These are phyloP conservation scores for Venturia oleaginea DNA, from an alignment of 2,329 filamentous ascomycete species.

Conservation along the genomic window DNA sequence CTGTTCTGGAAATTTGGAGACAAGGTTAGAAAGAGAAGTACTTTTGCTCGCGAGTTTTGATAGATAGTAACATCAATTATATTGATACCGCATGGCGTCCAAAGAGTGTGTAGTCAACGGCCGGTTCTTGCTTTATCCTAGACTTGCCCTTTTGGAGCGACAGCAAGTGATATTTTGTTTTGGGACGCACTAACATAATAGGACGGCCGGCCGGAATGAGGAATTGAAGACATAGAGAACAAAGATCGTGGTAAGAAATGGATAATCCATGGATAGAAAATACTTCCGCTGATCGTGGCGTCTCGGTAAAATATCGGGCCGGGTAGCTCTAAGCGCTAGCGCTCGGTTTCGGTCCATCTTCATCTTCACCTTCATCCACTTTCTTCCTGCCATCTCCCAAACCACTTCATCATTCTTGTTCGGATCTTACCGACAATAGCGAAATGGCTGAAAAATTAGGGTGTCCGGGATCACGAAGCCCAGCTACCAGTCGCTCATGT, in stretches of 20 bases:
- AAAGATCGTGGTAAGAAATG: too few species aligned
- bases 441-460: too few species aligned
- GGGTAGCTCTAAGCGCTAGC: neutral
- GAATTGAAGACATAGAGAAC: too few species aligned
- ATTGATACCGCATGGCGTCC: neutral
- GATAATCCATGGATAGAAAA: too few species aligned
- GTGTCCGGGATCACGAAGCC: too few species aligned
- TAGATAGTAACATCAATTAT: neutral
- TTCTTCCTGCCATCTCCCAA: neutral
- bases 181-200: too few species aligned
- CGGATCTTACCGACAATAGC: too few species aligned
- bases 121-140: neutral
- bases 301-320: neutral
- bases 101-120: neutral
- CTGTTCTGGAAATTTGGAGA: constrained; percentile 28
- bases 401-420: neutral
- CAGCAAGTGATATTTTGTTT: too few species aligned
- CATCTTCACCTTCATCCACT: neutral
- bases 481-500: too few species aligned
- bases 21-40: constrained; percentile 9
- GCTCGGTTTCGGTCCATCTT: neutral
- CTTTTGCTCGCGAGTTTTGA: neutral
- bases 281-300: neutral
- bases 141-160: too few species aligned
- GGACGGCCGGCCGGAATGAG: too few species aligned